These are phyloP conservation scores for Tolypocladium tropicale DNA, from an alignment of 2,329 filamentous ascomycete genomes.

Conservation along the genomic window DNA sequence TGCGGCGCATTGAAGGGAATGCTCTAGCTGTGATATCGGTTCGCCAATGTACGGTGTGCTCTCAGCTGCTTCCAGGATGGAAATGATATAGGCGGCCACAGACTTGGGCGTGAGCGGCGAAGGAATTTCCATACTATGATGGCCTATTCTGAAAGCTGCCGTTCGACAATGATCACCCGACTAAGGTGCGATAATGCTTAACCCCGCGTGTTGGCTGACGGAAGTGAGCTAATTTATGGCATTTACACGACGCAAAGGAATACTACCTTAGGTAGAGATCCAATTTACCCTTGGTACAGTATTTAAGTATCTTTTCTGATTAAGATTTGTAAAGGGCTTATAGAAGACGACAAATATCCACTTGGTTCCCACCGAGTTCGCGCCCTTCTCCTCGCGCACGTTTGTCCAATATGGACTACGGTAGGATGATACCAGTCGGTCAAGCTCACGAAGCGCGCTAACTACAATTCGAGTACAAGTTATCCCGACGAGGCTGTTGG, in stretches of 20 bases:
- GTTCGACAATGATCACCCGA: no score
- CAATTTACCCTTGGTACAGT: no score
- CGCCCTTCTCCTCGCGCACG: neutral
- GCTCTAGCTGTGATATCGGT: constrained; percentile 9
- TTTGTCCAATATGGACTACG: neutral
- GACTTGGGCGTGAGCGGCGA: constrained; percentile 3
- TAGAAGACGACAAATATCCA: no score
- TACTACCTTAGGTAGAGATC: no score
- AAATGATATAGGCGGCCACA: constrained; percentile 6
- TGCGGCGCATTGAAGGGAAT: constrained; percentile 8
- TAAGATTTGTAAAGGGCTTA: no score
- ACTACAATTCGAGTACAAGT: no score
- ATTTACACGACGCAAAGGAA: no score
- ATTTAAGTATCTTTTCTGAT: no score
- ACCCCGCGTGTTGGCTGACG: no score
- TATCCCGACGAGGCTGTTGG: no score
- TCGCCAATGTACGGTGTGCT: constrained; percentile 9
- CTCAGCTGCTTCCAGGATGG: constrained; percentile 6
- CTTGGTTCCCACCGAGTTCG: neutral
- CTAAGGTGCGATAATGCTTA: no score
- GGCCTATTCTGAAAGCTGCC: neutral
- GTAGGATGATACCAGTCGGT: neutral
- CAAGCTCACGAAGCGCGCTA: no score
- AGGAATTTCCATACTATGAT: constrained; percentile 3
- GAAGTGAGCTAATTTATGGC: neutral